Evolutionary conservation across 768 basidiomycete genomes (phyloP), one percentile per base, ranked within the genome.

Genomic region (Kwoniella europaea): DNA sequence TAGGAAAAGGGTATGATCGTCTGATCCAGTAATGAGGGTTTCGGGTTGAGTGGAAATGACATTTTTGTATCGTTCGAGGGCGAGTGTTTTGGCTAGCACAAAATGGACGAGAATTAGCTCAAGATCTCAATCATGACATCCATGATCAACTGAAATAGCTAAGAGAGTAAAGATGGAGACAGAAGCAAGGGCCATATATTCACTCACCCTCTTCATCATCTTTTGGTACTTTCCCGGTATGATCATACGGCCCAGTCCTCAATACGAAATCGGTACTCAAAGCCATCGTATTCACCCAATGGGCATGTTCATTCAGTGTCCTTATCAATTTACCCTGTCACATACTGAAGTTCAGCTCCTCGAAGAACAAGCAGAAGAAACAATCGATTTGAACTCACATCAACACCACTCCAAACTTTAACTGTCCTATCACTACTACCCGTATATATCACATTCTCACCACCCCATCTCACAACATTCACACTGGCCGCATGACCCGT

Each of bases 211-310:
- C 91, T 81, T 89, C 90, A 65, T 96, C 92, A 6, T 90, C 90
- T 7, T 87, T 84, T 0, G 94, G 91, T 65, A 87, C 87, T 84
- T 92, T 94, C 55, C 88, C 89, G 1, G 87, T 91, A 75, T 97
- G 92, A 82, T 98, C 94, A 76, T 92, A 98, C 0, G 96, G 94
- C 0, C 96, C 96, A 0, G 96, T 98, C 24, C 95, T 90, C 4
- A 97, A 87, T 29, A 96, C 89, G 78, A 95, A 97, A 81, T 99
- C 96, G 10, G 95, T 95, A 83, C 94, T 96, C 65, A 98, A 87
- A 3, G 97, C 90, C 55, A 99, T 88, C 0, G 95, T 98, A 20
- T 95, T 99, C 9, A 99, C 97, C 96, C 95, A 98, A 79, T 99
- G 97, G 0, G 94, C 97, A 77, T 99, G 96, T 72, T 98, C 94